These are phyloP conservation scores for Neurospora sp. DNA, from an alignment of 2,329 filamentous ascomycete species.

Conservation along the genomic window DNA sequence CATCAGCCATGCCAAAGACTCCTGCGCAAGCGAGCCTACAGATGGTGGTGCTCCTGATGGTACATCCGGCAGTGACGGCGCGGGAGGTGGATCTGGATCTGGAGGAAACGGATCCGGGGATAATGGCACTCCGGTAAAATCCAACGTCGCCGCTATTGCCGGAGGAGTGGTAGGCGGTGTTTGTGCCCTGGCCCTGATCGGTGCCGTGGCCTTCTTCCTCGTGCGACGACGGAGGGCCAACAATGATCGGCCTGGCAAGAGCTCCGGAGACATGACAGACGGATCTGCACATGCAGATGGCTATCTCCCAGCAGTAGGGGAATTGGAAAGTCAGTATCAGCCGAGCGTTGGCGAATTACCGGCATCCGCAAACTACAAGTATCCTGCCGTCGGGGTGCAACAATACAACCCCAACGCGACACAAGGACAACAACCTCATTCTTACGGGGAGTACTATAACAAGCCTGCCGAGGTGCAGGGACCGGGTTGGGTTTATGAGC, in stretches of 20 bases:
- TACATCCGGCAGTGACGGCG: neutral
- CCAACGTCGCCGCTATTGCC: constrained; percentile 8
- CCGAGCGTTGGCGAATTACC: neutral
- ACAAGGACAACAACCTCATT: neutral
- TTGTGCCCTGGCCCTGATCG: constrained; percentile 4
- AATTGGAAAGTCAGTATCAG: neutral
- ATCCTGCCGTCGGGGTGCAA: neutral
- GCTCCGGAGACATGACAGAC: neutral
- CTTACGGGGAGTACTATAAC: neutral
- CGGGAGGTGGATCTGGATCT: neutral
- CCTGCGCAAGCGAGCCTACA: neutral
- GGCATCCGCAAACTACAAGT: neutral
- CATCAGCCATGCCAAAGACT: neutral
- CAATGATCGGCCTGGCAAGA: neutral
- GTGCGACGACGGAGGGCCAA: constrained; percentile 3
- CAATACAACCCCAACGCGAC: neutral
- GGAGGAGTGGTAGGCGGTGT: constrained; percentile 12
- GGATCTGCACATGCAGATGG: neutral
- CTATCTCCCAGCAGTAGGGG: neutral
- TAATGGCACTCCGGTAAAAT: neutral
- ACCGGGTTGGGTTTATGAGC: neutral
- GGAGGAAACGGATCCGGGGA: neutral
- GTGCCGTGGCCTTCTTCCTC: constrained; percentile 5
- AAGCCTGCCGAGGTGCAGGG: neutral
- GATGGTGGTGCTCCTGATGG: neutral